A percentile compares a stretch with the other conserved stretches of the same genome.
Conservation (phyloP, 768 basidiomycete genomes). For the Dacryopinax primogenitus region DNA sequence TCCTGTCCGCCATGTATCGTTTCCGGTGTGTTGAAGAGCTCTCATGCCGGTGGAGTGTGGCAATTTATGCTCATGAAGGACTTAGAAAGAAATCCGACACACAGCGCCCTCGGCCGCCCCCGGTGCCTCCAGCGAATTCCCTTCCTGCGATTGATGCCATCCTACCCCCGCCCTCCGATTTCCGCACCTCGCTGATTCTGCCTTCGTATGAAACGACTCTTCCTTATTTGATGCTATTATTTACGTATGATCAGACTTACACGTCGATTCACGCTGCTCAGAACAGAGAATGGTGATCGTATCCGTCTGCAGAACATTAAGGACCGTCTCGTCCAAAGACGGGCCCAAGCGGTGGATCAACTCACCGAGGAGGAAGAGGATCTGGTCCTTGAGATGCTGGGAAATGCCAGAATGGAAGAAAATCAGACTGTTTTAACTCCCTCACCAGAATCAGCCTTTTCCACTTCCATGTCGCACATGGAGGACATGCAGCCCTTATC, state of each 20-base stretch:
- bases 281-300: constrained; percentile 52
- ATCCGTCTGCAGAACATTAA: constrained; percentile 52
- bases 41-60: background rate
- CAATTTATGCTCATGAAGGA: background rate
- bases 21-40: background rate
- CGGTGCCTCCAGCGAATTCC: constrained; percentile 23
- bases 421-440: background rate
- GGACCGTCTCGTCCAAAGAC: constrained; percentile 58
- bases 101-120: background rate
- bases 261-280: constrained; percentile 69
- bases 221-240: background rate
- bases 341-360: constrained; percentile 51
- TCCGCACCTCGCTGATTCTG: constrained; percentile 74
- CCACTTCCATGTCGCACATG: constrained; percentile 9
- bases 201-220: constrained; percentile 49
- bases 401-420: constrained; percentile 14
- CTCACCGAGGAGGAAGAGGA: constrained; percentile 75
- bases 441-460: constrained; percentile 13
- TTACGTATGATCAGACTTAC: constrained; percentile 47
- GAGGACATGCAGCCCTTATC: constrained; percentile 9
- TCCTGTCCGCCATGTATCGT: background rate
- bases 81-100: background rate
- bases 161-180: constrained; percentile 58
- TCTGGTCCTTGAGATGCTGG: constrained; percentile 65
- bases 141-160: constrained; percentile 31